Evolutionary conservation across 2,329 filamentous ascomycete genomes (phyloP), one percentile per base, ranked within the genome.

Genomic region (Geoglossum cookeanum): DNA sequence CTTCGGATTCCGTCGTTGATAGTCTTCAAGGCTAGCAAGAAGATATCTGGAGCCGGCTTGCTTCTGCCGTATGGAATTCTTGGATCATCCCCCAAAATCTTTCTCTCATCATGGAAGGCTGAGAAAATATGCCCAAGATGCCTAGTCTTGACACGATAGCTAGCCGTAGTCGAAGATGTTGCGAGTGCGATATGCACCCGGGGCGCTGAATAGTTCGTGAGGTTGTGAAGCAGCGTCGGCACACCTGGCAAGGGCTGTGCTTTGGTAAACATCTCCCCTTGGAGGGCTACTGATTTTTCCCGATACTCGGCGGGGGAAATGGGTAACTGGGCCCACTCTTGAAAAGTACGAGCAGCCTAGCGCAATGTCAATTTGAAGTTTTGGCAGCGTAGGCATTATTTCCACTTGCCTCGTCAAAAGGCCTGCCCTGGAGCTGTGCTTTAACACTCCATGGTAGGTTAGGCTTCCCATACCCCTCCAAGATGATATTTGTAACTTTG

Each of bases 11-110:
- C 80, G 48, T 79, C 78, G 70, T 98, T 98, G 68, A 98, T 84
- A 3, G 83, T 86, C 69, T 85, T 75, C 57, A 98, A 74, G 0
- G 92, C 91, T 0, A 97, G 75, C 7, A 94, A 72, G 70, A 94
- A 97, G 63, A 98, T 98, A 70, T 98, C 91, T 0, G 91, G 92
- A 35, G 91, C 78, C 0, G 92, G 92, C 71, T 98, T 98, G 11
- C 92, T 92, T n/a, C 88, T 75, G 0, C 91, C 91, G 3, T 76
- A 70, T 0, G 78, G 73, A 62, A 98, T 86, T 55, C 92, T 78
- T 5, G 74, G 66, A 67, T 98, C 91, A 66, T 98, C 92, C 9
- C 92, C 92, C 0, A 94, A 72, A 0, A 98, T 84, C 52, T 83
- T 79, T 58, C 87, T 80, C n/a, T 82, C 70, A 1, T 74, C 67